Base-by-base conservation (phyloP, 2,329 filamentous ascomycete genomes). In the Botryosphaeria dothidea region DNA sequence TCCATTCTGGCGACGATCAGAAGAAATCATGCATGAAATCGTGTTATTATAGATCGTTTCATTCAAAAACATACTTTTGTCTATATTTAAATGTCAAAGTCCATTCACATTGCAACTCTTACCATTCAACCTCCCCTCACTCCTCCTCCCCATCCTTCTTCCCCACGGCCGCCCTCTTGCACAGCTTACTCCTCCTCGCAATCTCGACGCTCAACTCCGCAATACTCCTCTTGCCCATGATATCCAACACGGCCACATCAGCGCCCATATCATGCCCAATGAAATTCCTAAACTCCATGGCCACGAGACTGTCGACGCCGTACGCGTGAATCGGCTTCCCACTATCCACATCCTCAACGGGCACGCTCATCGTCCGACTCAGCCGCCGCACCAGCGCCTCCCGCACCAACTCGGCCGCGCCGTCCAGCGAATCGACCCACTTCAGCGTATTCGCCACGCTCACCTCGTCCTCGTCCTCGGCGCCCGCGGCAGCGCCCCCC, bases 201-300 rank as follows among this genome's bases (percentile, higher is more conserved):
- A 71, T 67, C 38, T 69, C 70, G 41, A 66, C 56, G 25, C 67
- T 68, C 27, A 71, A 58, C 23, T 65, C 64, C 13, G 64, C 63
- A 51, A 71, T 67, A 38, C 66, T 67, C 23, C 52, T 63, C 2
- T 65, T 67, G 17, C 67, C 67, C 56, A 68, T 68, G 25, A 71
- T 65, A 38, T 71, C 68, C n/a, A 71, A 52, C 3, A 65, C 62
- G 19, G 58, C 65, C 17, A 71, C 29, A 45, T 68, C 66, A 2
- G 66, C 67, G 6, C 60, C 65, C 41, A 68, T 11, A 19, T 67
- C 64, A 27, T 58, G 56, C 6, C 64, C 43, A 3, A 69, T 25
- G 72, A 71, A 74, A 38, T 70, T 71, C 2, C 70, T 65, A 48
- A 73, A 62, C 58, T 72, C 70, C 3, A 72, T 66, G 15, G 71